Conservation (phyloP, 2,329 filamentous ascomycete genomes). For the Pseudogymnoascus sp. region DNA sequence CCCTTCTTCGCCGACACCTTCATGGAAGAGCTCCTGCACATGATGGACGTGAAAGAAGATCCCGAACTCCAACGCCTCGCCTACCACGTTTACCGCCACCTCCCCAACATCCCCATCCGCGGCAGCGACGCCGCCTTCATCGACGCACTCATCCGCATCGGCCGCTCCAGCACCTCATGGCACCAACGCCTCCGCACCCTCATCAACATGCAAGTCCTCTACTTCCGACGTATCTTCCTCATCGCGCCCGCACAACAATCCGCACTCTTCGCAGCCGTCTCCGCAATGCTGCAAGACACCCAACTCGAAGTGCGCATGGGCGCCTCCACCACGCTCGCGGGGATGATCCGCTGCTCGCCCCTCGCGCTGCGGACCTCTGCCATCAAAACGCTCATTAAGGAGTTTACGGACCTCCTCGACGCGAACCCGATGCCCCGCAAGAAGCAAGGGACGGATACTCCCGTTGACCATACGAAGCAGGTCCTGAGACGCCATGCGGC, state of each 20-base stretch:
- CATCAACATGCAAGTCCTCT: constrained; percentile 98
- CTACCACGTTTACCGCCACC: constrained; percentile 92
- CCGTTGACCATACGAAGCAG: constrained; percentile 64
- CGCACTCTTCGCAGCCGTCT: constrained; percentile 82
- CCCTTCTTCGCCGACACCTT: constrained; percentile 86
- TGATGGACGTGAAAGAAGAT: constrained; percentile 99
- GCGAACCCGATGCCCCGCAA: constrained; percentile 84
- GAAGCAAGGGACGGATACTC: constrained; percentile 58
- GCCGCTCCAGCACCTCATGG: constrained; percentile 78
- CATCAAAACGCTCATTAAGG: constrained; percentile 64
- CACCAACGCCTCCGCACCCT: constrained; percentile 90
- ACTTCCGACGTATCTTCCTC: constrained; percentile 92
- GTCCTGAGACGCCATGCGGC: constrained; percentile 81
- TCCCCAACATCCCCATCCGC: constrained; percentile 90
- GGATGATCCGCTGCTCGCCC: constrained; percentile 96
- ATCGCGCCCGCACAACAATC: constrained; percentile 68
- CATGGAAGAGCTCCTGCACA: constrained; percentile 89
- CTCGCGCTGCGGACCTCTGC: constrained; percentile 68
- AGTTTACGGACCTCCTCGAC: constrained; percentile 70
- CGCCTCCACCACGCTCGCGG: constrained; percentile 85
- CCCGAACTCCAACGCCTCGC: constrained; percentile 89
- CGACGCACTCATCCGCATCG: constrained; percentile 77
- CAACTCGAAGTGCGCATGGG: constrained; percentile 93
- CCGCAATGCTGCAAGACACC: constrained; percentile 82
- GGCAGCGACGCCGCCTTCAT: constrained; percentile 78